Percentiles rank a stretch among this genome's conserved stretches.
Conservation (phyloP, 257 asterid genomes). For the Nicotiana tomentosiformis region DNA sequence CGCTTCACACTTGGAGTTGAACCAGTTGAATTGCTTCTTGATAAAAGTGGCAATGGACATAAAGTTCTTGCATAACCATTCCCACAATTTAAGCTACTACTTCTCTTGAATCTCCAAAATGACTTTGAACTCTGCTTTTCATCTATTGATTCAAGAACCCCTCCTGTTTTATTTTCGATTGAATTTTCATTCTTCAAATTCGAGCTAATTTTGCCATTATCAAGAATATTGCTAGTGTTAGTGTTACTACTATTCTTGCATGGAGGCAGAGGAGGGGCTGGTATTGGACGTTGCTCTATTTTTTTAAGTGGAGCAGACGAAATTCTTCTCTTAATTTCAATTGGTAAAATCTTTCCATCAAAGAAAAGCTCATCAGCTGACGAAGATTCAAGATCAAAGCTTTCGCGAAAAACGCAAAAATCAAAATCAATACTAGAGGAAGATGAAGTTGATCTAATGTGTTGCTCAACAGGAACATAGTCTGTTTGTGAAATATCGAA, state of each 20-base stretch:
- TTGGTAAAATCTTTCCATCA: slow-evolving; percentile 59
- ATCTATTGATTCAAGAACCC: slow-evolving; percentile 21
- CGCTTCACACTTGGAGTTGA: slow-evolving; percentile 50
- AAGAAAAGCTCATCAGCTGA: slow-evolving; percentile 67
- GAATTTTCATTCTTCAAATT: background rate
- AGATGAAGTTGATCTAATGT: slow-evolving; percentile 30
- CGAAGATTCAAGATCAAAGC: slow-evolving; percentile 39
- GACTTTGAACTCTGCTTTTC: slow-evolving; percentile 44
- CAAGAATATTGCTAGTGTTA: background rate
- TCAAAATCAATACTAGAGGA: slow-evolving; percentile 40
- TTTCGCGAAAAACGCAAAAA: slow-evolving; percentile 52
- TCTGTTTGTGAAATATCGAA: slow-evolving; percentile 45
- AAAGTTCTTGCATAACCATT: slow-evolving; percentile 59
- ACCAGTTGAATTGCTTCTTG: slow-evolving; percentile 74
- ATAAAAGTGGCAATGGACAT: slow-evolving; percentile 65
- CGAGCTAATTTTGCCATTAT: background rate
- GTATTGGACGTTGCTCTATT: background rate
- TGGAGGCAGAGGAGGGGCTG: background rate
- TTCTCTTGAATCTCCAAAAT: slow-evolving; percentile 64
- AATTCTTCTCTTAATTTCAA: slow-evolving; percentile 39
- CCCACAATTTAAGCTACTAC: slow-evolving; percentile 66
- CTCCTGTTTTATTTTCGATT: slow-evolving; percentile 11
- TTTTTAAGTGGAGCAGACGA: background rate
- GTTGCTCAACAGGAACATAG: slow-evolving; percentile 44
- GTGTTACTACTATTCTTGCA: background rate